These are phyloP conservation scores for Plantago lanceolata DNA, from an alignment of 305 asterid species.

Conservation along the genomic window DNA sequence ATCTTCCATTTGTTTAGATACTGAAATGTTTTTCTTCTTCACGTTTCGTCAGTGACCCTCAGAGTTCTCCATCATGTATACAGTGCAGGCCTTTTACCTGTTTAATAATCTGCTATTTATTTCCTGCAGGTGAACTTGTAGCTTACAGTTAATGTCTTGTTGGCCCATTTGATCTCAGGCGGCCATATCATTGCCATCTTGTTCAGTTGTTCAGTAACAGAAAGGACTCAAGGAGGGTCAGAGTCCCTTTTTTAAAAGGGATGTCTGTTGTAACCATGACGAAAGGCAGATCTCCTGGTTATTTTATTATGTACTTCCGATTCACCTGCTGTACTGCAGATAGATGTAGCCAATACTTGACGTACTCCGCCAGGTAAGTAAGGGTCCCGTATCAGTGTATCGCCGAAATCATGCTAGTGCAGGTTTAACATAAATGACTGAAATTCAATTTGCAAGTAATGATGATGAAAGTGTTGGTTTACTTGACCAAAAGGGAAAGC, in stretches of 20 bases:
- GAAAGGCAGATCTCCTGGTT: neutral
- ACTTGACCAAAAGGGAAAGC: neutral
- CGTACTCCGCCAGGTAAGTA: neutral
- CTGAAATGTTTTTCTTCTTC: too few species aligned
- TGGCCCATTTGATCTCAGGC: neutral
- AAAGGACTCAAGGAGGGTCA: neutral
- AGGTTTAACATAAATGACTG: slow-evolving; percentile 1
- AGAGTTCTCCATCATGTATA: too few species aligned
- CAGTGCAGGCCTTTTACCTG: neutral
- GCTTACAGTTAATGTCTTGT: neutral
- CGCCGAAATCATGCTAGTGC: neutral
- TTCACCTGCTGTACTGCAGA: neutral
- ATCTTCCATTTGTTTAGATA: neutral
- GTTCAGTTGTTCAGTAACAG: neutral
- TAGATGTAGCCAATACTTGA: neutral
- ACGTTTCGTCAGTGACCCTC: too few species aligned
- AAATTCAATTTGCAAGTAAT: neutral
- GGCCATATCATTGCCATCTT: neutral
- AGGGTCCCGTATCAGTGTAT: neutral
- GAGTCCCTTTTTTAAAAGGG: neutral
- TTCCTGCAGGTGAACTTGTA: neutral
- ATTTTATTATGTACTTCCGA: neutral
- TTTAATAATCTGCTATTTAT: neutral
- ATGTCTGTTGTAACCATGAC: neutral
- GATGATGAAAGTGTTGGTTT: too few species aligned